Evolutionary conservation across 169 alveolate genomes (phyloP).

Genomic region (Theileria annulata): DNA sequence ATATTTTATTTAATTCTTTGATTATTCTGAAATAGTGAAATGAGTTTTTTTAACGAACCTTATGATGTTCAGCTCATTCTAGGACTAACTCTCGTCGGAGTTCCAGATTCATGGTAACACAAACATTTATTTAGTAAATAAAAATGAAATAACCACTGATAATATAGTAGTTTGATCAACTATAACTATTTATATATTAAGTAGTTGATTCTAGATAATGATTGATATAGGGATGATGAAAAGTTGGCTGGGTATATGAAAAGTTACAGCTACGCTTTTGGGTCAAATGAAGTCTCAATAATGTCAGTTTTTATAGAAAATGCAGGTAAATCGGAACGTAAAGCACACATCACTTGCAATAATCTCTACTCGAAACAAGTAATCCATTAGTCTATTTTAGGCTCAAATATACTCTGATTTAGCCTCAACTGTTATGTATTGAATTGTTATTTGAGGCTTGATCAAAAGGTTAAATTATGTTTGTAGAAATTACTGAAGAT

Average conservation of each 20-base stretch:
- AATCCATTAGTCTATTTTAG: background rate
- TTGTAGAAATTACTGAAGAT: conserved; percentile 48
- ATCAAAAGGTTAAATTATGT: background rate
- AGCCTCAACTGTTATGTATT: background rate
- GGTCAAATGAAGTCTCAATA: conserved; percentile 27
- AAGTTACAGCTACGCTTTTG: conserved; percentile 46
- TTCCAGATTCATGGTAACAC: conserved; percentile 47
- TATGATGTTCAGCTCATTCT: conserved; percentile 60
- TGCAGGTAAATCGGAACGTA: conserved; percentile 21
- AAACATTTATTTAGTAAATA: background rate
- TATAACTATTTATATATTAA: background rate
- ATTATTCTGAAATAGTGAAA: conserved; percentile 2
- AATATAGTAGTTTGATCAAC: background rate
- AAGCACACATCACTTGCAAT: conserved; percentile 60
- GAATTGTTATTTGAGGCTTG: background rate
- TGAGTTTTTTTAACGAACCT: conserved; percentile 61
- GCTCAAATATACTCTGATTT: background rate
- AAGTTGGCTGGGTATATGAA: conserved; percentile 32
- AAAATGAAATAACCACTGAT: background rate
- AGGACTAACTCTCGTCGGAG: conserved; percentile 62
- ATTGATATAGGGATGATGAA: conserved; percentile 40
- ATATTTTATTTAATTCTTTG: background rate
- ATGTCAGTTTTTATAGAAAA: conserved; percentile 26
- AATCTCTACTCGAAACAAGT: conserved; percentile 59
- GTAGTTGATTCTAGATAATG: background rate